Evolutionary conservation across 495 filamentous ascomycete genomes (phyloP).

Genomic region (Annulohypoxylon bovei): DNA sequence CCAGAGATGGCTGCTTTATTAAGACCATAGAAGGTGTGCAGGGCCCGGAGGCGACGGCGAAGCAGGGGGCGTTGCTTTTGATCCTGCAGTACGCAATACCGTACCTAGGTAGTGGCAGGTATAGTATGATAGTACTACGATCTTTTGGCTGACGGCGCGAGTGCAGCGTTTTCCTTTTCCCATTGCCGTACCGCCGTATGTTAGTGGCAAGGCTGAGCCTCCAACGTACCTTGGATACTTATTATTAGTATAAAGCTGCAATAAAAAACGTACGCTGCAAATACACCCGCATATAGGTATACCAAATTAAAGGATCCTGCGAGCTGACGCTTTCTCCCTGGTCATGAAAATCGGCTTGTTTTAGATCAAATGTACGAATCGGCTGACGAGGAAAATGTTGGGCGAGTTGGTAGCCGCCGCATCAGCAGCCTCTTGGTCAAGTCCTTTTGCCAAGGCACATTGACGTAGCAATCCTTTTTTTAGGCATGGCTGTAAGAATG

Average conservation of each 20-base stretch:
- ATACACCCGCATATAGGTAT: background rate
- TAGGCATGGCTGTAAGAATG: background rate
- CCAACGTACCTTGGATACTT: background rate
- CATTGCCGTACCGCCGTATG: background rate
- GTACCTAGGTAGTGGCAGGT: background rate
- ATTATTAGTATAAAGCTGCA: background rate
- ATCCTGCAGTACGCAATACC: background rate
- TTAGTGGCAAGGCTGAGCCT: background rate
- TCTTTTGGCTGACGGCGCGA: background rate
- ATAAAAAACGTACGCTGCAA: background rate
- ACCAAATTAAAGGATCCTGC: background rate
- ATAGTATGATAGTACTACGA: background rate
- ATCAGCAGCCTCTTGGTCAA: background rate
- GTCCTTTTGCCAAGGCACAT: background rate
- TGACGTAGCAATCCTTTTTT: background rate
- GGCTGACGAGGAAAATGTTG: background rate
- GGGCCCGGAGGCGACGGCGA: background rate
- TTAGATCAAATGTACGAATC: background rate
- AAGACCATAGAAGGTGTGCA: constrained; percentile 1
- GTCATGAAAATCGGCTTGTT: background rate
- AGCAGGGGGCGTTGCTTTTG: background rate
- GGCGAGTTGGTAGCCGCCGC: constrained; percentile 2
- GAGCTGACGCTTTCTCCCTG: background rate
- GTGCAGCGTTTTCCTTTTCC: background rate
- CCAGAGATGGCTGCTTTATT: constrained; percentile 9